Evolutionary conservation across 1,284 basidiomycete genomes (phyloP), one percentile per base, ranked within the genome.

Genomic region (Leccinum fallax): DNA sequence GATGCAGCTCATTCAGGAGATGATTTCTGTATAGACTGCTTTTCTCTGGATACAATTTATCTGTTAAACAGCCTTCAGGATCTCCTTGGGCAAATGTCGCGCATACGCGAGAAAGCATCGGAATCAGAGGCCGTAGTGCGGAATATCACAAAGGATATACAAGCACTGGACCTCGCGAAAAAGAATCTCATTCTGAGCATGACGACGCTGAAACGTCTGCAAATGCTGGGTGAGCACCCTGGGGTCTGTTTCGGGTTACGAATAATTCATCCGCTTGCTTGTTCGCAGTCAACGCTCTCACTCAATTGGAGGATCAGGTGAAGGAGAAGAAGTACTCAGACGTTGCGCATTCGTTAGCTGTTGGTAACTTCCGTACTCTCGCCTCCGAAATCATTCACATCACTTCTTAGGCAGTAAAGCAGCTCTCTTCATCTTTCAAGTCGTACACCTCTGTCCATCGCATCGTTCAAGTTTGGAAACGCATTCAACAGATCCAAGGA

Each of bases 101-200:
- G 90, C 58, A 98, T 98, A 67, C 85, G 94, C 40, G 95, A 97
- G 76, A 97, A 98, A 76, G 94, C 95, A 0, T 92, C 93, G 0
- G 95, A 98, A 75, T 95, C 94, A 11, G 97, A 99, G 74, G 94
- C 93, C 1, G 94, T 98, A 54, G 97, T 99, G 38, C 85, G 92
- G 62, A 89, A 94, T 64, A 97, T 99, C 69, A 99, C 97, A 5
- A 90, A 94, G 67, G 97, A 99, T 75, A 98, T 99, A 60, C 95
- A 98, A 74, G 87, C 92, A 6, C 83, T 99, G 36, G 97, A 99
- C 74, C 81, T 93, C 36, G 96, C 95, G 34, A 99, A 99, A 83
- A 90, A 89, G 77, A 98, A 99, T 72, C 83, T 97, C 53, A 90
- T 92, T 26, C 79, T 86, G 26, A 94, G 93, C 69, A 95, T 99